Evolutionary conservation across 305 asterid species (phyloP).

Genomic region (Fraxinus sp.): DNA sequence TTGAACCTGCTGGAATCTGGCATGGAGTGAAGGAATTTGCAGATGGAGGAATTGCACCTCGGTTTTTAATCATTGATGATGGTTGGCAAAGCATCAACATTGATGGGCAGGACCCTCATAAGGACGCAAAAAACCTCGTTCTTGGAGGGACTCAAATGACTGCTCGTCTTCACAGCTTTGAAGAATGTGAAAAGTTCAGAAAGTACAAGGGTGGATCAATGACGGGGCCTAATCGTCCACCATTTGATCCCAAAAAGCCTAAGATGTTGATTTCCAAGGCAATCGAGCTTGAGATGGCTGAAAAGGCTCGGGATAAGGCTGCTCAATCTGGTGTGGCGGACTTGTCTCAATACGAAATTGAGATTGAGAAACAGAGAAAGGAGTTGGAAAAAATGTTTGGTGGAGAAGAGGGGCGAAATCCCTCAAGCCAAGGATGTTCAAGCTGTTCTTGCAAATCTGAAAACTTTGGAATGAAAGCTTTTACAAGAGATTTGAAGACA

Average conservation of each 20-base stretch:
- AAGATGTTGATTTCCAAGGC: conserved; percentile 64
- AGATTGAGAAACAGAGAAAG: conserved; percentile 30
- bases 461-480: conserved; percentile 56
- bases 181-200: conserved; percentile 65
- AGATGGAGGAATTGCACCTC: conserved; percentile 50
- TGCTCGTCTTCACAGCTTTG: conserved; percentile 63
- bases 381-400: conserved; percentile 53
- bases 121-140: conserved; percentile 61
- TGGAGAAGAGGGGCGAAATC: conserved; percentile 25
- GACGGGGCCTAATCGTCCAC: conserved; percentile 41
- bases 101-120: conserved; percentile 46
- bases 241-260: conserved; percentile 56
- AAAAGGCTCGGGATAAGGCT: conserved; percentile 64
- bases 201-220: conserved; percentile 55
- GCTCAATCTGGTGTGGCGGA: conserved; percentile 39
- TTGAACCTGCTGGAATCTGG: conserved; percentile 82
- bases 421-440: conserved; percentile 30
- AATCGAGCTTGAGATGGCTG: conserved; percentile 62
- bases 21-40: conserved; percentile 60
- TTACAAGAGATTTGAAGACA: conserved; percentile 53
- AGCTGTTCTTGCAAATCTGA: conserved; percentile 35
- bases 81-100: conserved; percentile 82
- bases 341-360: conserved; percentile 33
- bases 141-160: conserved; percentile 79
- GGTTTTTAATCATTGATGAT: conserved; percentile 71